These are phyloP conservation scores for Panicum virgatum DNA, from an alignment of 202 grass and related monocot species.

Conservation along the genomic window DNA sequence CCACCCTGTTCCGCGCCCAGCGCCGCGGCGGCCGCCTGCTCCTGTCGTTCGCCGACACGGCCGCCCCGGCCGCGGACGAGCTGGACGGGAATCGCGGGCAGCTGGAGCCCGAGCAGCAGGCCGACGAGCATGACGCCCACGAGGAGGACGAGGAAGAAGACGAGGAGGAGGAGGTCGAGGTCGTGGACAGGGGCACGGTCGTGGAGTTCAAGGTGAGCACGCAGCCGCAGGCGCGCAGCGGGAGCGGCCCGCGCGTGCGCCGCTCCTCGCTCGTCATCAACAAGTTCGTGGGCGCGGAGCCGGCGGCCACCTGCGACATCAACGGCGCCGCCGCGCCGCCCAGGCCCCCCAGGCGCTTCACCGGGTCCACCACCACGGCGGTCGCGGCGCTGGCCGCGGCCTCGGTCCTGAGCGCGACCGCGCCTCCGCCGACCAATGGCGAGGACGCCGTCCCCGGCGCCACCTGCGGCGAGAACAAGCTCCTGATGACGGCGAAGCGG, in stretches of 20 bases:
- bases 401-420: conserved; percentile 31
- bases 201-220: conserved; percentile 73
- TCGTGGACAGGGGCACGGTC: conserved; percentile 67
- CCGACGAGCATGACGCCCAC: neutral
- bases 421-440: neutral
- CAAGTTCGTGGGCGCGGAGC: conserved; percentile 68
- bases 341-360: neutral
- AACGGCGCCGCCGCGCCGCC: neutral
- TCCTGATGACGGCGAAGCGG: conserved; percentile 55
- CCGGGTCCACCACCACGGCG: conserved; percentile 36
- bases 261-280: conserved; percentile 70
- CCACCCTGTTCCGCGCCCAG: conserved; percentile 58
- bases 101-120: conserved; percentile 22
- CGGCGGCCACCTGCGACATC: neutral
- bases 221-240: conserved; percentile 43
- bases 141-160: conserved; percentile 41
- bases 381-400: conserved; percentile 38
- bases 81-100: neutral
- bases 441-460: conserved; percentile 27
- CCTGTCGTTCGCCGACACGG: conserved; percentile 56
- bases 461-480: conserved; percentile 42
- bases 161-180: conserved; percentile 55
- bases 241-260: conserved; percentile 45
- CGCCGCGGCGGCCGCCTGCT: conserved; percentile 56
- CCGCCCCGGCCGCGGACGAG: conserved; percentile 14